Percentiles rank a stretch among this genome's conserved stretches.
Evolutionary conservation across 352 stramenopile species (phyloP).

Genomic region (Phytophthora citricola): DNA sequence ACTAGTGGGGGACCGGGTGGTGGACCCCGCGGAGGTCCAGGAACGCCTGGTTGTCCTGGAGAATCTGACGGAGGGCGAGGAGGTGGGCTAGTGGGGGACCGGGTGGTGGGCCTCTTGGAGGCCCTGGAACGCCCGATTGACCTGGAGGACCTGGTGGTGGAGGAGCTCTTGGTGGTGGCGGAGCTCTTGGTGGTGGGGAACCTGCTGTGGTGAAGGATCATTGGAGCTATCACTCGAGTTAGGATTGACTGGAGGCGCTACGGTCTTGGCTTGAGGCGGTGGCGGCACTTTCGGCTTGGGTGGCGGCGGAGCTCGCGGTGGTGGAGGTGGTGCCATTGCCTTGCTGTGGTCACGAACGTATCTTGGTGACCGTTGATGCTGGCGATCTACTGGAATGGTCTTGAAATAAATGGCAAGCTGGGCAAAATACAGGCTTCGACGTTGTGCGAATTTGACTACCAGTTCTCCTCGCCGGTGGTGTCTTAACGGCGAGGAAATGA

Average conservation of each 20-base stretch:
- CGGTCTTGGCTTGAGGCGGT: constrained; percentile 20
- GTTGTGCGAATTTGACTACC: neutral
- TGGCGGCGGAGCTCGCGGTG: constrained; percentile 30
- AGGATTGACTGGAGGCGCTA: neutral
- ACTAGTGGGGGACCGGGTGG: constrained; percentile 31
- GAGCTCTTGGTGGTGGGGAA: constrained; percentile 2
- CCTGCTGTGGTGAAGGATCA: neutral
- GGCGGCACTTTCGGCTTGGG: constrained; percentile 25
- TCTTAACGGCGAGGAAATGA: constrained; percentile 21
- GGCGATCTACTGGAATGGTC: neutral
- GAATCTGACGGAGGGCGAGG: constrained; percentile 15
- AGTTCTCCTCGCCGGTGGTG: neutral
- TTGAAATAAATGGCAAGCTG: constrained; percentile 17
- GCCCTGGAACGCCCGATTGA: too few relatives aligned
- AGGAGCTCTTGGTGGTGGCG: constrained; percentile 1
- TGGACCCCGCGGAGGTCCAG: constrained; percentile 32
- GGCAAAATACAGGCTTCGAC: constrained; percentile 23
- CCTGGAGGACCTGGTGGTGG: neutral
- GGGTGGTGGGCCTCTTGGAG: neutral
- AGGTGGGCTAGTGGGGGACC: constrained; percentile 6
- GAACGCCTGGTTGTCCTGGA: neutral
- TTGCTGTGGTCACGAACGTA: constrained; percentile 13
- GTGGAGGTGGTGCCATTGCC: constrained; percentile 31
- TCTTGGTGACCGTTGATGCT: constrained; percentile 23
- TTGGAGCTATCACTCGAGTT: neutral